Conservation (phyloP, 257 asterid species). For the Phtheirospermum japonicum region DNA sequence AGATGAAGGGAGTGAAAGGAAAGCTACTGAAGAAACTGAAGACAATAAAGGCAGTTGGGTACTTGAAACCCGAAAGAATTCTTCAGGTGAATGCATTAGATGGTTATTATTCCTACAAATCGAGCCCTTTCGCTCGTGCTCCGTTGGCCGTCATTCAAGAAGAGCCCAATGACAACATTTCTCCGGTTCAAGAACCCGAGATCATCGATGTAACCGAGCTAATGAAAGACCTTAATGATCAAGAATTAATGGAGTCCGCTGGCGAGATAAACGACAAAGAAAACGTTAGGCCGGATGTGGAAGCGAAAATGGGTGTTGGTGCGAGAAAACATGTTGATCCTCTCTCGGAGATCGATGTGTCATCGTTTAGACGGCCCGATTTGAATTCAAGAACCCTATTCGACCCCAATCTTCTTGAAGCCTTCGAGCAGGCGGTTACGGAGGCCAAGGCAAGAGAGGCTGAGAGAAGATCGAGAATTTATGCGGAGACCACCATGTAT, state of each 20-base stretch:
- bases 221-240: conserved; percentile 70
- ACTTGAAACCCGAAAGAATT: conserved; percentile 63
- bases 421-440: conserved; percentile 65
- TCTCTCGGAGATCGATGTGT: conserved; percentile 40
- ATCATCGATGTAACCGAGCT: conserved; percentile 62
- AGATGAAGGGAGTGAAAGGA: conserved; percentile 79
- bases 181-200: conserved; percentile 59
- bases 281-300: conserved; percentile 41
- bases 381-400: conserved; percentile 63
- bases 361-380: conserved; percentile 57
- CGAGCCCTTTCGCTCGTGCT: conserved; percentile 33
- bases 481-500: conserved; percentile 17
- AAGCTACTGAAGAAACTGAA: conserved; percentile 72
- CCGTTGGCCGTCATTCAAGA: conserved; percentile 39
- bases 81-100: conserved; percentile 61
- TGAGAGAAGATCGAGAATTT: conserved; percentile 39
- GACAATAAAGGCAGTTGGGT: conserved; percentile 73
- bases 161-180: conserved; percentile 9
- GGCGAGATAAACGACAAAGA: conserved; percentile 54
- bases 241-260: conserved; percentile 35
- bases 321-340: conserved; percentile 24
- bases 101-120: conserved; percentile 40
- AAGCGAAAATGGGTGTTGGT: background rate
- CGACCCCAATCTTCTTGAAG: conserved; percentile 66
- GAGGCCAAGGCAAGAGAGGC: conserved; percentile 59